These are phyloP conservation scores for Wickerhamiella kazuoi DNA, from an alignment of 805 yeast species.

Conservation along the genomic window DNA sequence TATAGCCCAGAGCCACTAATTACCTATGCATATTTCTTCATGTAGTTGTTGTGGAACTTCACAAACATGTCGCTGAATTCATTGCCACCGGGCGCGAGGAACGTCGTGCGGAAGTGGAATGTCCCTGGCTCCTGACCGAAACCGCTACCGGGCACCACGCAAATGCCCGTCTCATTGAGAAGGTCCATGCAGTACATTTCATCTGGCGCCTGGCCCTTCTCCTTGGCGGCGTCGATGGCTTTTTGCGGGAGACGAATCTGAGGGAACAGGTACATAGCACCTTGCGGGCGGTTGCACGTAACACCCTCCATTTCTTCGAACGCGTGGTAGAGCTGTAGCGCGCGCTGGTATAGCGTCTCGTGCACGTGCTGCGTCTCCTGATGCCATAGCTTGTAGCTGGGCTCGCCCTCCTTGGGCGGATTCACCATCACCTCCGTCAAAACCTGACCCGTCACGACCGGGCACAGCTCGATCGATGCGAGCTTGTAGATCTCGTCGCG, in stretches of 20 bases:
- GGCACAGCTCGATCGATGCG: slow-evolving; percentile 81
- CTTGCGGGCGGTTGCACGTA: slow-evolving; percentile 75
- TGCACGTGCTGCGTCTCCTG: slow-evolving; percentile 47
- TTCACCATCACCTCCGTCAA: slow-evolving; percentile 81
- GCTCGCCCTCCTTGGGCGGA: slow-evolving; percentile 71
- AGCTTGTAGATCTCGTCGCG: slow-evolving; percentile 59
- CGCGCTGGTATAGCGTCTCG: slow-evolving; percentile 42
- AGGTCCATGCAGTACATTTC: slow-evolving; percentile 76
- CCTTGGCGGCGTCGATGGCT: slow-evolving; percentile 45
- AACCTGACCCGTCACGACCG: slow-evolving; percentile 91
- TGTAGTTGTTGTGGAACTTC: slow-evolving; percentile 58
- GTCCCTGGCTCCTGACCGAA: slow-evolving; percentile 87
- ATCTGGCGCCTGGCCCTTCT: slow-evolving; percentile 45
- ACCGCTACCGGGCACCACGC: slow-evolving; percentile 96
- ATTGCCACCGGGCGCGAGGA: slow-evolving; percentile 74
- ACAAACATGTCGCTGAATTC: slow-evolving; percentile 75
- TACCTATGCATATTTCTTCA: slow-evolving; percentile 31
- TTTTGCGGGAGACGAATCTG: slow-evolving; percentile 43
- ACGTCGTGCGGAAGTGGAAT: slow-evolving; percentile 87
- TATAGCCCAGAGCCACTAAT: no score
- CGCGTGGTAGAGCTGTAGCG: slow-evolving; percentile 46
- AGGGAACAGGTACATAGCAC: slow-evolving; percentile 97
- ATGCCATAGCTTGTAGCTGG: slow-evolving; percentile 49
- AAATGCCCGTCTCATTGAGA: slow-evolving; percentile 78
- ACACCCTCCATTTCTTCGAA: slow-evolving; percentile 68